Evolutionary conservation across 2,329 filamentous ascomycete species (phyloP), one percentile per base, ranked within the genome.

Genomic region (Ampelomyces quisqualis): DNA sequence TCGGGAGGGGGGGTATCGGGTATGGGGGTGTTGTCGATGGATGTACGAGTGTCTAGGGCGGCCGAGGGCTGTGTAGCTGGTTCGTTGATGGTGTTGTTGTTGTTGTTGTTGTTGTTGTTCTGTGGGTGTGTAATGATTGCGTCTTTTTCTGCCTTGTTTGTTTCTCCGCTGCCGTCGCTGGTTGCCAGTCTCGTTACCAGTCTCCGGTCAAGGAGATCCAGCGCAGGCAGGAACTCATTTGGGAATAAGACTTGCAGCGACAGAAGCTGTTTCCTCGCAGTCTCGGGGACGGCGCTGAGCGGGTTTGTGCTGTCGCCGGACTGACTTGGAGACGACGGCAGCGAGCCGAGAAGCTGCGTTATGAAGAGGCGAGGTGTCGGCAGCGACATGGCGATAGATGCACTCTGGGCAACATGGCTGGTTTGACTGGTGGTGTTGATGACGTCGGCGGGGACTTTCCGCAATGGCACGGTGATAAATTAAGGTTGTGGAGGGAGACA

Each of bases 241-340:
- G 90, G 90, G 60, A 94, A 94, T 10, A 96, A 72, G 22, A 89
- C 86, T 70, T 96, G 90, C 0, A 95, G 78, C 0, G 88, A 89
- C 1, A 89, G 73, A n/a, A 95, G 73, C 11, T 86, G 70, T 34
- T 64, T 65, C 53, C 65, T 68, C 29, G 55, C 43, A 14, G 45
- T 17, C 24, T 64, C 49, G 6, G 58, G 38, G 43, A 55, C 43
- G 45, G 42, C 39, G 50, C 40, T 53, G 13, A 74, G 58, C 7
- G 79, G 75, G 53, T 77, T 78, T 31, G 64, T 36, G 6, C 60
- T 33, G 27, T 61, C 51, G 24, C 67, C 45, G 9, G 61, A 35
- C 13, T 40, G 30, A 13, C 38, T 45, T 38, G 43, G 15, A 28
- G 27, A 4, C 29, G 41, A 30, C 21, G 55, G 41, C 10, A 68